Evolutionary conservation across 805 yeast species (phyloP), one percentile per base, ranked within the genome.

Genomic region (Teunomyces gatunensis): DNA sequence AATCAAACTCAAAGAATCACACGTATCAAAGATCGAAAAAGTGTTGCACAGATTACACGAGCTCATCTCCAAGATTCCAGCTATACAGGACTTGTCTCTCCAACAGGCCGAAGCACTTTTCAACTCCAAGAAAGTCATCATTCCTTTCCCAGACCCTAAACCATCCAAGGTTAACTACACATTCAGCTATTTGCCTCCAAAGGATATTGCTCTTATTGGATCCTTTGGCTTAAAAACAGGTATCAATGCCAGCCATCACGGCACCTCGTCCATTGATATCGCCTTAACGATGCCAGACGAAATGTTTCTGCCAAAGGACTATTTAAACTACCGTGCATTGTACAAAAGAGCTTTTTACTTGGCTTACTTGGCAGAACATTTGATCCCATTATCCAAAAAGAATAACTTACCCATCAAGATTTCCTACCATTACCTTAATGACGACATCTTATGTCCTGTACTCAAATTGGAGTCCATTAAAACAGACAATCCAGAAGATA

Each of bases 141-240:
- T 89, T 13, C 97, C 98, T 29, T 92, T 86, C 67, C 88, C 94
- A 10, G 96, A 91, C 61, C 97, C 97, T 13, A 86, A 84, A 61
- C 97, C 97, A 29, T 66, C 78, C 6, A 80, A 79, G 48, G 75
- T 85, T 40, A 85, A 87, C 57, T 89, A 87, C 67, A 80, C 80
- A 52, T 84, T 92, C 55, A 76, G 81, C 18, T 91, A 80, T 63
- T 65, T 68, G 40, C 73, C 82, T 12, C 99, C 98, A 0, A 78
- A 78, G 47, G 83, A 81, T 54, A 81, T 92, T 11, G 81, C 90
- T 6, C 75, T 94, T 34, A 85, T 89, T 6, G 98, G 99, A 1
- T 83, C 96, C 5, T 92, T 89, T 71, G 94, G 96, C 3, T 73
- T 92, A 54, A 89, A 89, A 57, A 83, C 96, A 0, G 89, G 87